Base-by-base conservation (phyloP, 192 early-diverging fungal species). In the Linderina pennispora region DNA sequence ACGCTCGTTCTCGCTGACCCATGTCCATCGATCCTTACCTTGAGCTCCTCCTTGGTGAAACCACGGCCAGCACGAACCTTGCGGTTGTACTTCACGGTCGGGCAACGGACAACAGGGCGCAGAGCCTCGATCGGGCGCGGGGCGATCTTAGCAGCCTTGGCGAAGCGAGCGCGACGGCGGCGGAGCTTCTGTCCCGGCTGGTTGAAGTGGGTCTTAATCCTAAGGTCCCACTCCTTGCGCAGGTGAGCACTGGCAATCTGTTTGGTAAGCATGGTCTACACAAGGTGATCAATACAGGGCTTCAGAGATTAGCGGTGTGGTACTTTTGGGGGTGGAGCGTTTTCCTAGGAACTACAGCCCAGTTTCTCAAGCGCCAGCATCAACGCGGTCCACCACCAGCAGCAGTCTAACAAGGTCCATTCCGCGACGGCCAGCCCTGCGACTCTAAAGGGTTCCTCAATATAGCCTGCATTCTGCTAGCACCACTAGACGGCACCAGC, bases 151-250 rank as follows among this genome's bases (percentile, higher is more conserved):
- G 91, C 90, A 46, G 94, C 94, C 89, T 99, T 99, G 77, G 86
- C 80, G 75, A 88, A 77, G 57, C 96, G 84, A 53, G 82, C 79
- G 26, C 84, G 72, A 53, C 94, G 80, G 62, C 96, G 77, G 62
- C 84, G 77, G 79, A 89, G 87, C 88, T 97, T 97, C 63, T 85
- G 83, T 56, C 89, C 90, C 58, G 92, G 87, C 76, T 92, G 94
- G 80, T 97, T 84, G 81, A 99, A 99, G 92, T 92, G 96, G 58
- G 92, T 96, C 78, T 86, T 88, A 50, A 99, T 92, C 64, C 89
- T 90, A 57, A 76, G 63, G 73, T 96, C 88, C 93, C 93, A 95
- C 79, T 93, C 87, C 86, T 96, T 96, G 77, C 85, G 96, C 87
- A 97, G 92, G 75, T 99, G 96, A 61, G 77, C 74, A 75, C 90